These are phyloP conservation scores for Wickerhamiella spandovensis DNA, from an alignment of 805 yeast species.

Conservation along the genomic window DNA sequence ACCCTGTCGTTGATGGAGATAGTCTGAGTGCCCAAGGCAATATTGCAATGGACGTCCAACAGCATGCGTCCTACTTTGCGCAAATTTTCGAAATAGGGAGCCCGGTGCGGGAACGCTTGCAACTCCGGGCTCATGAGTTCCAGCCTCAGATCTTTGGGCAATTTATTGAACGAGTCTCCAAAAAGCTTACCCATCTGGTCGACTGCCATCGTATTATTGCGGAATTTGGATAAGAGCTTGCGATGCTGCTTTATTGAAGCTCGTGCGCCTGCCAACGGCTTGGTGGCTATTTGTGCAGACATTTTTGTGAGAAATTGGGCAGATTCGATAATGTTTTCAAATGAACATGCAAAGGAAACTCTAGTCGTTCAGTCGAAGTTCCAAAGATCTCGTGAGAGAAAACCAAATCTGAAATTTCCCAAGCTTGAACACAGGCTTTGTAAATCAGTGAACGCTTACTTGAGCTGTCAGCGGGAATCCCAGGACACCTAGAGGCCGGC, in stretches of 20 bases:
- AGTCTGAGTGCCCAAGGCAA: conserved; percentile 16
- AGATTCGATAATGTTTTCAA: too few species aligned
- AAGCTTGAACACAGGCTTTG: too few species aligned
- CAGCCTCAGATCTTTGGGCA: conserved; percentile 10
- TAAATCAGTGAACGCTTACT: too few species aligned
- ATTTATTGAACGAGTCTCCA: conserved; percentile 6
- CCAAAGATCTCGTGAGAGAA: too few species aligned
- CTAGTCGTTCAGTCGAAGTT: too few species aligned
- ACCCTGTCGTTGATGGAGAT: conserved; percentile 7
- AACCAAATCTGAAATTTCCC: too few species aligned
- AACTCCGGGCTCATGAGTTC: conserved; percentile 14
- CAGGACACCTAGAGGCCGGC: too few species aligned
- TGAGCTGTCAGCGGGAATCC: too few species aligned
- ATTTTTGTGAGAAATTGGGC: too few species aligned
- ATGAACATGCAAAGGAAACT: too few species aligned
- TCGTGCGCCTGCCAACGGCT: background rate
- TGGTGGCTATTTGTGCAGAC: background rate
- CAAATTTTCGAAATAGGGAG: conserved; percentile 9
- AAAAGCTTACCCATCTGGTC: background rate
- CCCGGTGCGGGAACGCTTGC: conserved; percentile 9
- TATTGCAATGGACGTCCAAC: conserved; percentile 11
- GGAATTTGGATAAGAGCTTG: background rate
- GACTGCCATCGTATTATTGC: background rate
- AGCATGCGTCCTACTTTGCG: conserved; percentile 5
- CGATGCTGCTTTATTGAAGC: background rate